Conservation (phyloP, 345 rosid genomes). For the Boechera stricta region DNA sequence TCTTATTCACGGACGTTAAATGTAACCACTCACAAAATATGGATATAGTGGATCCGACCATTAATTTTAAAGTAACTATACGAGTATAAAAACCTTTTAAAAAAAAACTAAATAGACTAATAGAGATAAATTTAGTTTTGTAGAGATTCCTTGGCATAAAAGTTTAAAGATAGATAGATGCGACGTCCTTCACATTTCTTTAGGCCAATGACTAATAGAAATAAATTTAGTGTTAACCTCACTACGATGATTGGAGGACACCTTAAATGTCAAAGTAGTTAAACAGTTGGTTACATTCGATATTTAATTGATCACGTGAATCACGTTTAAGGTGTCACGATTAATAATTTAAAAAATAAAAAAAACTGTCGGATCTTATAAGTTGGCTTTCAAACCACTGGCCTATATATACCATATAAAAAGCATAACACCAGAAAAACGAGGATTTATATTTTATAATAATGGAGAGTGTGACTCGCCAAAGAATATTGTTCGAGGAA, state of each 20-base stretch:
- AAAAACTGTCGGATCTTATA: conserved; percentile 14
- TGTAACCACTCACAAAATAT: conserved; percentile 19
- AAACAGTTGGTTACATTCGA: conserved; percentile 1
- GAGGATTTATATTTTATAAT: conserved; percentile 23
- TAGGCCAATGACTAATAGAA: neutral
- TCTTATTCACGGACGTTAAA: conserved; percentile 34
- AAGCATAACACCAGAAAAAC: conserved; percentile 30
- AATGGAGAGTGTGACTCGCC: neutral
- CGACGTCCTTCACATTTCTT: neutral
- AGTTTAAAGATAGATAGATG: conserved; percentile 2
- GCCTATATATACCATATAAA: neutral
- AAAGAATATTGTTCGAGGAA: neutral
- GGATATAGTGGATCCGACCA: conserved; percentile 11
- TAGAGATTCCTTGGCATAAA: neutral
- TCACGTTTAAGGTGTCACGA: conserved; percentile 16
- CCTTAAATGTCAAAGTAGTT: conserved; percentile 1
- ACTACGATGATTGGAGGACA: conserved; percentile 20
- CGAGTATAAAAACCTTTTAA: neutral
- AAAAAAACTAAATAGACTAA: no score
- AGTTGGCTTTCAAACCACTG: conserved; percentile 16
- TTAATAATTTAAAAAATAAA: neutral
- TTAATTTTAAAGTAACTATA: conserved; percentile 4
- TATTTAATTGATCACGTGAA: neutral
- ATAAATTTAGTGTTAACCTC: neutral
- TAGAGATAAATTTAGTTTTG: no score